phyloP scores from a whole-genome alignment of 345 rosid species.

The Leavenworthia alabamica region DNA sequence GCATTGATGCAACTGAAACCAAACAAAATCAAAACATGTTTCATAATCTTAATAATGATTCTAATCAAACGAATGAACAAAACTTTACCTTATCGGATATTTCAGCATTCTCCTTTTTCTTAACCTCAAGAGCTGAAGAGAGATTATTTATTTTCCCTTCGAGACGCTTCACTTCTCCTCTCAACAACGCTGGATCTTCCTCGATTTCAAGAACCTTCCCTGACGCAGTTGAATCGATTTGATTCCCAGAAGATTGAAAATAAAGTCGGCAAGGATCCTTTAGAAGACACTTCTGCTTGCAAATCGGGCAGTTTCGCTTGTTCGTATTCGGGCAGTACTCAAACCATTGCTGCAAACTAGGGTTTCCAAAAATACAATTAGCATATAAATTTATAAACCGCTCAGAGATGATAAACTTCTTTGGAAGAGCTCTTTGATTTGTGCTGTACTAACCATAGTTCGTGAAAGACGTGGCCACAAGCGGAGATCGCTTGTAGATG shows the following conservation, averaged over 20 bases:
- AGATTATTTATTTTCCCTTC: constrained; percentile 51
- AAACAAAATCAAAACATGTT: not conserved
- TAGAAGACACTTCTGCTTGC: constrained; percentile 60
- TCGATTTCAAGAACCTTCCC: constrained; percentile 30
- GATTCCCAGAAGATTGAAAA: constrained; percentile 75
- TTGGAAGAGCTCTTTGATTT: not conserved
- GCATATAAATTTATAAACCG: not conserved
- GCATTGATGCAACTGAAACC: constrained; percentile 43
- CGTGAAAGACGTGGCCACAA: constrained; percentile 96
- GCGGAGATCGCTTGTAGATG: constrained; percentile 78
- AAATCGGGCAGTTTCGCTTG: constrained; percentile 79
- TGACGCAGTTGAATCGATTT: constrained; percentile 28
- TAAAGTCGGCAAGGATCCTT: constrained; percentile 58
- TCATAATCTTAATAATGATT: not conserved
- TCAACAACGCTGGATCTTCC: constrained; percentile 50
- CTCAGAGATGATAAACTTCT: not conserved
- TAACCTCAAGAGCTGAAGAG: constrained; percentile 37
- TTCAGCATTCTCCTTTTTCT: constrained; percentile 44
- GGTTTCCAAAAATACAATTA: constrained; percentile 14
- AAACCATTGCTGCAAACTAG: constrained; percentile 94
- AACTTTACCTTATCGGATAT: constrained; percentile 53
- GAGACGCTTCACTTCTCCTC: constrained; percentile 55
- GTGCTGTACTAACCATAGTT: constrained; percentile 53
- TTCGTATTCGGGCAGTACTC: constrained; percentile 63
- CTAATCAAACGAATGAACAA: not conserved